phyloP scores from a whole-genome alignment of 2,329 filamentous ascomycete genomes.

The Calycina marina region DNA sequence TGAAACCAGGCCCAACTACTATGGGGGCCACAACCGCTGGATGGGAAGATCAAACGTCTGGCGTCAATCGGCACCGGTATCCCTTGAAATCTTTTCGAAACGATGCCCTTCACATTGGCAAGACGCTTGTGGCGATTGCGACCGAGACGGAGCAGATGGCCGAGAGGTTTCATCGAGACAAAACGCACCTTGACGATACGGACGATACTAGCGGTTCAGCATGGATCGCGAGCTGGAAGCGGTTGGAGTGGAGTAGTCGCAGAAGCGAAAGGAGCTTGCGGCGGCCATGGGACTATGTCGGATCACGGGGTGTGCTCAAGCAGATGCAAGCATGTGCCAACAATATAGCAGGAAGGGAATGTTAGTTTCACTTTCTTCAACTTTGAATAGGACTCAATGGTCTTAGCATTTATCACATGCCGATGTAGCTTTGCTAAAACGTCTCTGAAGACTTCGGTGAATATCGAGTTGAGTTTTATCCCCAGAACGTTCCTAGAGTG shows the following conservation, averaged over 20 bases:
- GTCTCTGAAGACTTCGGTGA: constrained; percentile 6
- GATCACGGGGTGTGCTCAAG: constrained; percentile 15
- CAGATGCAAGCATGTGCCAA: constrained; percentile 11
- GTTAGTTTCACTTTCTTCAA: no score
- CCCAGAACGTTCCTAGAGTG: constrained; percentile 10
- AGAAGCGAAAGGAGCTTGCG: constrained; percentile 20
- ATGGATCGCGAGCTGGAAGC: constrained; percentile 27
- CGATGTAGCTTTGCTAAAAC: constrained; percentile 3
- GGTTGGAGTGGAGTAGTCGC: constrained; percentile 26
- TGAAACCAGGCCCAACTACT: constrained; percentile 26
- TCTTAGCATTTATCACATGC: neutral
- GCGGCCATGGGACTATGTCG: constrained; percentile 20
- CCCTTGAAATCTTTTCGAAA: constrained; percentile 19
- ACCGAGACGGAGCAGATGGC: constrained; percentile 28
- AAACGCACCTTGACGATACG: constrained; percentile 21
- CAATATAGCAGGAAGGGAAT: constrained; percentile 10
- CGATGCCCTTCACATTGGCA: constrained; percentile 17
- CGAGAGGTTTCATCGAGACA: constrained; percentile 23
- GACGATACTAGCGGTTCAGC: constrained; percentile 30
- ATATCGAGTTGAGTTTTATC: constrained; percentile 11
- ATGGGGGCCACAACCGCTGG: constrained; percentile 20
- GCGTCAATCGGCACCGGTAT: constrained; percentile 28
- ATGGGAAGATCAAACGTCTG: constrained; percentile 23
- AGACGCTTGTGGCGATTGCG: constrained; percentile 17
- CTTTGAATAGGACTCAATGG: no score